These are phyloP conservation scores for Tolypocladium inflatum DNA, from an alignment of 2,329 filamentous ascomycete genomes.

Conservation along the genomic window DNA sequence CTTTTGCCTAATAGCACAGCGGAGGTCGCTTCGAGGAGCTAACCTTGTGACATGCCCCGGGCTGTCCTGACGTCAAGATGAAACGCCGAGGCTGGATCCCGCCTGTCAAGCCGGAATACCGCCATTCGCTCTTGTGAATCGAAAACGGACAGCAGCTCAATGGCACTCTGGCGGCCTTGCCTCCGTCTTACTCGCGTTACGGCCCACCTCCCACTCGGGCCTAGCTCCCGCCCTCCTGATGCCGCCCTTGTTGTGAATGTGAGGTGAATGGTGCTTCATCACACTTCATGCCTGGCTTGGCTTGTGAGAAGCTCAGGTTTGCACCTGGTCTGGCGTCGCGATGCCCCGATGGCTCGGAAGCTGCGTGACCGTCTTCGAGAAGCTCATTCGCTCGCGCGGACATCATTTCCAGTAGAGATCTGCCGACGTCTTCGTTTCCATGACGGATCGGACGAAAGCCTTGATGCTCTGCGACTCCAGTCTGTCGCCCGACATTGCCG, in stretches of 20 bases:
- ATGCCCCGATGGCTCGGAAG: neutral
- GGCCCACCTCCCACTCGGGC: neutral
- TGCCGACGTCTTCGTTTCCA: slow-evolving; percentile 44
- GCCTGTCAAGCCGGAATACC: neutral
- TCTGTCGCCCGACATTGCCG: slow-evolving; percentile 33
- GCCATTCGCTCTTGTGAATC: neutral
- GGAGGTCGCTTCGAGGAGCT: neutral
- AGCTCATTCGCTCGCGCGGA: neutral
- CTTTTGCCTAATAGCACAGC: neutral
- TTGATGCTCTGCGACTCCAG: slow-evolving; percentile 39
- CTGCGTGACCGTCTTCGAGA: neutral
- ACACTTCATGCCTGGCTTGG: neutral
- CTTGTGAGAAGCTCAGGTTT: neutral
- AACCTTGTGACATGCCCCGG: neutral
- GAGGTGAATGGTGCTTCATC: neutral
- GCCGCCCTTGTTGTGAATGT: neutral
- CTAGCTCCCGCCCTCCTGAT: neutral
- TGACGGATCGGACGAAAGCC: slow-evolving; percentile 50
- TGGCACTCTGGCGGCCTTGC: neutral
- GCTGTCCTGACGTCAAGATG: neutral
- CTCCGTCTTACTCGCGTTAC: neutral
- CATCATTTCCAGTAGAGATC: slow-evolving; percentile 50
- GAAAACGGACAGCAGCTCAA: neutral
- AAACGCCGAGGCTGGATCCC: neutral
- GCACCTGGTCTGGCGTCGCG: neutral